phyloP scores from a whole-genome alignment of 2,329 filamentous ascomycete species.

The Teratosphaeria nubilosa region DNA sequence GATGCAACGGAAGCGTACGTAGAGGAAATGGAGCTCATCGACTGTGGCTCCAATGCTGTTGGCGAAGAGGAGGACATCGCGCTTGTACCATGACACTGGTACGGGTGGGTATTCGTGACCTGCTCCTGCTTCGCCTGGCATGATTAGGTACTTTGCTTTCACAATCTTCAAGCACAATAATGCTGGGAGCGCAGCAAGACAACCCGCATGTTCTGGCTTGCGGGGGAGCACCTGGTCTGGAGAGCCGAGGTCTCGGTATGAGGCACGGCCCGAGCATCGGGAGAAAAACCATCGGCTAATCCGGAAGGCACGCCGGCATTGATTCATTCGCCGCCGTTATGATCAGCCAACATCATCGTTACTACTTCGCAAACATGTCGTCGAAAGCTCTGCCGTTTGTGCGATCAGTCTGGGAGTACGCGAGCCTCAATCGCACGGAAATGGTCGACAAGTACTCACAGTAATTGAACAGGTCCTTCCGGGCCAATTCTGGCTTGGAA shows the following conservation, averaged over 20 bases:
- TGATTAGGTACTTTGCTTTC: background rate
- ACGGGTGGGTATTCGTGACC: conserved; percentile 60
- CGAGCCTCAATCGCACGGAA: no score
- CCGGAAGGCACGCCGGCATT: background rate
- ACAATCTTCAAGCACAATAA: background rate
- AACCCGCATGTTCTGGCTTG: background rate
- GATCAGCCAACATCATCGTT: background rate
- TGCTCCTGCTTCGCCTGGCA: conserved; percentile 7
- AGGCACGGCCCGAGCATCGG: no score
- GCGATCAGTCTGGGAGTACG: conserved; percentile 20
- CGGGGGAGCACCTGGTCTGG: background rate
- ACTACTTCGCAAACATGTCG: background rate
- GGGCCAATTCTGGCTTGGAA: conserved; percentile 76
- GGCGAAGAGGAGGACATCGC: conserved; percentile 82
- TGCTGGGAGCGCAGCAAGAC: background rate
- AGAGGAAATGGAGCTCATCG: conserved; percentile 90
- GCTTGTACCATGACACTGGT: conserved; percentile 75
- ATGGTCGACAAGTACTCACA: background rate
- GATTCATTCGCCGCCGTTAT: background rate
- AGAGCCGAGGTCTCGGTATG: background rate
- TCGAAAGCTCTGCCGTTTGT: conserved; percentile 19
- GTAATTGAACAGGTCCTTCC: conserved; percentile 49
- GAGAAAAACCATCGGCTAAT: background rate
- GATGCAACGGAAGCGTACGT: conserved; percentile 44
- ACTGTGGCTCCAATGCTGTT: conserved; percentile 74